phyloP scores from a whole-genome alignment of 2,329 filamentous ascomycete genomes.

The Fusarium xyrophilum region DNA sequence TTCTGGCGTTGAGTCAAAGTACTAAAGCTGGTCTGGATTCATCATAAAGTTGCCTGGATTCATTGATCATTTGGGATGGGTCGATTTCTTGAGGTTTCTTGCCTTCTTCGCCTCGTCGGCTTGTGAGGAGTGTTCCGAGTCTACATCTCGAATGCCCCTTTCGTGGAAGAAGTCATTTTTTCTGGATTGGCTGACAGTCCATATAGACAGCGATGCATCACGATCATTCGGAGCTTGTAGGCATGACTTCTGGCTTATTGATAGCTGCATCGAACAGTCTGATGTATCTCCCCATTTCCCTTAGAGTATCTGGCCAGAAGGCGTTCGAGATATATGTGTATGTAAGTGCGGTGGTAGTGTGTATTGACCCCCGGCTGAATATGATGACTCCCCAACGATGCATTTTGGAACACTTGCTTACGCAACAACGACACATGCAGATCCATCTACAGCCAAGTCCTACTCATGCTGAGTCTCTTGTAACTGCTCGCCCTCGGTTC shows the following conservation, averaged over 20 bases:
- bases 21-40: fast-evolving
- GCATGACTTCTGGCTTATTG: fast-evolving
- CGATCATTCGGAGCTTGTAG: fast-evolving
- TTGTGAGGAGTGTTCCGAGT: background rate
- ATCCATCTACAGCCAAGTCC: conserved; percentile 37
- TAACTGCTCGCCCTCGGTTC: conserved; percentile 34
- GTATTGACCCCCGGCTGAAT: background rate
- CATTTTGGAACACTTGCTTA: background rate
- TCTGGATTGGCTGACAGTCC: background rate
- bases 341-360: background rate
- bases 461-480: conserved; percentile 41
- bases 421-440: background rate
- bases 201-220: fast-evolving
- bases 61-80: background rate
- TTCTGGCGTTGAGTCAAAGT: fast-evolving
- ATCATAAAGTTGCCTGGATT: fast-evolving
- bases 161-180: background rate
- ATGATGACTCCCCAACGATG: conserved; percentile 4
- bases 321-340: background rate
- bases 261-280: fast-evolving
- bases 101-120: fast-evolving
- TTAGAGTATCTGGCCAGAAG: fast-evolving
- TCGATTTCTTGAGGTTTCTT: background rate
- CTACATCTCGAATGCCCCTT: fast-evolving
- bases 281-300: too few relatives aligned